A percentile compares a stretch with the other conserved stretches of the same genome.
Conservation (phyloP, 306 rosid genomes). For the Dryas drummondii region DNA sequence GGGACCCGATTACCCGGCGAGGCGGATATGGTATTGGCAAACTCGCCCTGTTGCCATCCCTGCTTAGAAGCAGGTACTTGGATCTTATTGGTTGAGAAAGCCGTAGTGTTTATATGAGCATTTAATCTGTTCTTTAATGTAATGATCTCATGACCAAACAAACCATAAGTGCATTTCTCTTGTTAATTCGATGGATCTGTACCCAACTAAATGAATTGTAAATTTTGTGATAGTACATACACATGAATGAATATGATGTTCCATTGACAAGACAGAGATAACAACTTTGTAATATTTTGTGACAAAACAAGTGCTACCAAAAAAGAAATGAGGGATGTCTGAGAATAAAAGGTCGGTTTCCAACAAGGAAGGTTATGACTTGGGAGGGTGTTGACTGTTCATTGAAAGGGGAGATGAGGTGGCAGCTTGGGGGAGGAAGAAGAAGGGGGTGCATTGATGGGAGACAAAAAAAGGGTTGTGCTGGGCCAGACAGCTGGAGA, state of each 20-base stretch:
- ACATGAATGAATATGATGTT: conserved; percentile 1
- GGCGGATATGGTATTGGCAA: too few relatives aligned
- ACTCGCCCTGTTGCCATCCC: too few relatives aligned
- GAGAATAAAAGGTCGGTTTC: neutral
- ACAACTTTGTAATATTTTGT: neutral
- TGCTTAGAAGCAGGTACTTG: neutral
- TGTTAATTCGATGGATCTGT: too few relatives aligned
- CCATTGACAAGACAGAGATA: conserved; percentile 2
- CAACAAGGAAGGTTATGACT: neutral
- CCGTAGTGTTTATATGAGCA: neutral
- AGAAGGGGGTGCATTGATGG: neutral
- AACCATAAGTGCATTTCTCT: neutral
- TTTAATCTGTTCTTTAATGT: neutral
- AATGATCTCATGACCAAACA: neutral
- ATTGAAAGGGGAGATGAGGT: conserved; percentile 4
- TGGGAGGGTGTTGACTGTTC: neutral
- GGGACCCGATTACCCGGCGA: too few relatives aligned
- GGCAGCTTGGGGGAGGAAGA: conserved; percentile 26
- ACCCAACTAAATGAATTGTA: too few relatives aligned
- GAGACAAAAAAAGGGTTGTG: neutral
- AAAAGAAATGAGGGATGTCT: neutral
- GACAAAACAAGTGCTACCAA: neutral
- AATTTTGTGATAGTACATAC: neutral
- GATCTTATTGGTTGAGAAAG: conserved; percentile 8
- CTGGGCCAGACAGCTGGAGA: neutral